Base-by-base conservation (phyloP, 1,139 yeast species). In the Scheffersomyces segobiensis region DNA sequence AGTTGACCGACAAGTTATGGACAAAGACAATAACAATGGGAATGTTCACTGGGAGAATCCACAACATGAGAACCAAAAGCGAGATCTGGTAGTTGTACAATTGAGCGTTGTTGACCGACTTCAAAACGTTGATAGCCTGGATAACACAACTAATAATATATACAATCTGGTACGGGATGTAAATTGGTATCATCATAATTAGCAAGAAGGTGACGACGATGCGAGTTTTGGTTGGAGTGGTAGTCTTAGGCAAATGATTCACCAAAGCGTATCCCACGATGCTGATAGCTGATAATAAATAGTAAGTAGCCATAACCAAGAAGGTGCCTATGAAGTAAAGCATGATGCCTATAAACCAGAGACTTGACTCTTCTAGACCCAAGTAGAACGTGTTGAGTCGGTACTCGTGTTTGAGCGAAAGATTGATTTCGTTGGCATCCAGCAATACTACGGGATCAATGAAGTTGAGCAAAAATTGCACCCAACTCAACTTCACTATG, bases 161-260 rank as follows among this genome's bases (percentile, higher is more conserved):
- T 0, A 91, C 93, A 67, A 91, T 81, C 69, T 92, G 97, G 67
- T 87, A 92, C 0, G 97, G 97, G 26, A 91, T 75, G 67, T 87
- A 87, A 49, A 87, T 71, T 39, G 88, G 76, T 5, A 89, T 89
- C 24, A 66, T 55, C 46, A 67, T 58, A 17, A 80, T 57, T 32
- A 87, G 63, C 1, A 82, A 24, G 1, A 78, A 56, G 0, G 81
- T 71, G 2, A 80, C 78, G 4, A 76, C 57, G 1, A 74, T 54
- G 18, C 81, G 68, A 22, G 79, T 69, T 19, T 64, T 59, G 6
- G 58, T 20, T 46, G 39, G 22, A 19, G 48, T 14, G 5, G 21
- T 24, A 32, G 54, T 18, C 22, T 22, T 42, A n/a, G 14, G 49
- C 49, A 32, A 60, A 59, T 77, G 77, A 10, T 80, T 67, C 2